Percentiles rank a stretch among this genome's conserved stretches.
These are phyloP conservation scores for Cynanchum wilfordii DNA, from an alignment of 257 asterid genomes.

Conservation along the genomic window DNA sequence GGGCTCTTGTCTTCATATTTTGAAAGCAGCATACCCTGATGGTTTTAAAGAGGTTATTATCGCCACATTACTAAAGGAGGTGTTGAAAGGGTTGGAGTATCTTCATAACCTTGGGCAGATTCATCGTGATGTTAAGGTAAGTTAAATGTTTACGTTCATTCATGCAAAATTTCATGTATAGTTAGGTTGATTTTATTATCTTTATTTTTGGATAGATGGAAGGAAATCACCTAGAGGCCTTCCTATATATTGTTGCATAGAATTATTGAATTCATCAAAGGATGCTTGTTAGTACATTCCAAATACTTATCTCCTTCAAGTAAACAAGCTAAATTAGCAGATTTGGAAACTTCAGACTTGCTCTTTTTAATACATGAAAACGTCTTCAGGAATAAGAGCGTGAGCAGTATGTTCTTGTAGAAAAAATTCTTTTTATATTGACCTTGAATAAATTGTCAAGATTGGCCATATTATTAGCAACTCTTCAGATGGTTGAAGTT, in stretches of 20 bases:
- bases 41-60: constrained; percentile 94
- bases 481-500: neutral
- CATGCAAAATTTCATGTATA: neutral
- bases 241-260: constrained; percentile 1
- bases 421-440: neutral
- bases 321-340: neutral
- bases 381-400: neutral
- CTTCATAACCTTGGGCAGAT: constrained; percentile 97
- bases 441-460: neutral
- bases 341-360: neutral
- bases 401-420: neutral
- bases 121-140: constrained; percentile 95
- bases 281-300: neutral
- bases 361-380: neutral
- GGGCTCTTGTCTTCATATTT: constrained; percentile 94
- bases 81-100: constrained; percentile 82
- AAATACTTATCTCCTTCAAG: neutral
- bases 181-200: neutral
- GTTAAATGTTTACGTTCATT: constrained; percentile 16
- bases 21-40: constrained; percentile 82
- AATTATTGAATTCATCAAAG: neutral
- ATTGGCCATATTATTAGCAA: neutral
- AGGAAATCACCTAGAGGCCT: neutral
- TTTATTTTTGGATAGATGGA: constrained; percentile 1
- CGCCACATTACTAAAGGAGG: constrained; percentile 88